Conservation (phyloP, 2,329 filamentous ascomycete genomes). For the Diaporthe citriasiana region DNA sequence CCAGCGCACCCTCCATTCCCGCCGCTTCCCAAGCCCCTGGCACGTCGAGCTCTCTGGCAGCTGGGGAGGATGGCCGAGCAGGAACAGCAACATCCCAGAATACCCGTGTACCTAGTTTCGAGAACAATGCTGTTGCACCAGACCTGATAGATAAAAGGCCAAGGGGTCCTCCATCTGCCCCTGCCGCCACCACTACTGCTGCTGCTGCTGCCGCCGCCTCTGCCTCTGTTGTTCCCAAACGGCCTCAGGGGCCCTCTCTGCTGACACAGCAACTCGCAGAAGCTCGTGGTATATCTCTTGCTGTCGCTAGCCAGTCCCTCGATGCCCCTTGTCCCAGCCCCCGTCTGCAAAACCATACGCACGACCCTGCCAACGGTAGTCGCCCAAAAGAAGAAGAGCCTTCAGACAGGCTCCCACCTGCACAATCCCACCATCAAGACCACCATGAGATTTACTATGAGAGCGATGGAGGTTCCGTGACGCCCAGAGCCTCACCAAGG, state of each 20-base stretch:
- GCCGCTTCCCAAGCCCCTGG: slow-evolving; percentile 32
- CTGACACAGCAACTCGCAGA: slow-evolving; percentile 71
- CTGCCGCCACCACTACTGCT: slow-evolving; percentile 28
- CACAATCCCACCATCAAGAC: slow-evolving; percentile 44
- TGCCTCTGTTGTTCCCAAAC: slow-evolving; percentile 55
- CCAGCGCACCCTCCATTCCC: slow-evolving; percentile 10
- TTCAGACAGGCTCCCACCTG: slow-evolving; percentile 42
- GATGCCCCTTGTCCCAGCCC: slow-evolving; percentile 38
- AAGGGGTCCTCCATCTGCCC: slow-evolving; percentile 37
- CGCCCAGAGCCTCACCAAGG: slow-evolving; percentile 51
- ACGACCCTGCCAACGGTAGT: slow-evolving; percentile 38
- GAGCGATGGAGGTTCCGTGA: slow-evolving; percentile 56
- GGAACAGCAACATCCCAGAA: slow-evolving; percentile 38
- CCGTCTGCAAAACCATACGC: slow-evolving; percentile 37
- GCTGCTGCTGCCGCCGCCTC: slow-evolving; percentile 35
- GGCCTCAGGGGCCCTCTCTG: slow-evolving; percentile 66
- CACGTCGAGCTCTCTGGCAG: slow-evolving; percentile 35
- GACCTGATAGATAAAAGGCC: slow-evolving; percentile 42
- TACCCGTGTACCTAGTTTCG: slow-evolving; percentile 43
- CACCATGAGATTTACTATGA: slow-evolving; percentile 45
- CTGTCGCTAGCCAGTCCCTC: slow-evolving; percentile 40
- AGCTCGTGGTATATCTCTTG: slow-evolving; percentile 65
- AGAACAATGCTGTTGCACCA: slow-evolving; percentile 42
- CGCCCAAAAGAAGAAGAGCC: slow-evolving; percentile 40
- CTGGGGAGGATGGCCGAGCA: slow-evolving; percentile 35